These are phyloP conservation scores for Tetrahymena borealis DNA, from an alignment of 73 alveolate genomes.

Conservation along the genomic window DNA sequence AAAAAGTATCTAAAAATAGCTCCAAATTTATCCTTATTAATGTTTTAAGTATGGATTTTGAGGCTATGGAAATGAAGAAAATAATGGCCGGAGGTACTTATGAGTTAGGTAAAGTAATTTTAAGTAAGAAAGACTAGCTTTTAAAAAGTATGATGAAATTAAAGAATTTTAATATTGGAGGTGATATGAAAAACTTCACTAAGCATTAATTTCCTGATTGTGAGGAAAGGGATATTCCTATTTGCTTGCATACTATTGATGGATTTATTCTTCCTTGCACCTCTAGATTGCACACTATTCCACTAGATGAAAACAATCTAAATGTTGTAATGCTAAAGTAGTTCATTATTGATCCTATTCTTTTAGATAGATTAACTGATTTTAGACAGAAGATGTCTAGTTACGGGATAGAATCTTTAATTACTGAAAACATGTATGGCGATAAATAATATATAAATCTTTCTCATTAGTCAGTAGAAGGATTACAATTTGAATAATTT, in stretches of 20 bases:
- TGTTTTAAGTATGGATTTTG: neutral
- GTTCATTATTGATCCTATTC: neutral
- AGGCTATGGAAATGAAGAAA: neutral
- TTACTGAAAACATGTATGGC: neutral
- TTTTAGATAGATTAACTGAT: neutral
- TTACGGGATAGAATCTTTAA: neutral
- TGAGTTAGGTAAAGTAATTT: neutral
- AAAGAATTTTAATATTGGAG: neutral
- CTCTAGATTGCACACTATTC: neutral
- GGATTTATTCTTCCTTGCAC: neutral
- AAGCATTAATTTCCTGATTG: neutral
- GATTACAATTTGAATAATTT: neutral
- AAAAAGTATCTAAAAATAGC: neutral
- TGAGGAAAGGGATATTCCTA: neutral
- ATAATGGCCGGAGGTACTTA: neutral
- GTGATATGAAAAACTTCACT: neutral
- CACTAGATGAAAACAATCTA: neutral
- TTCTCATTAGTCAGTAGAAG: neutral
- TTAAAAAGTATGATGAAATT: neutral
- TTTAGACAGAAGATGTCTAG: neutral
- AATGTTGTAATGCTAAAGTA: neutral
- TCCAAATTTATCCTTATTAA: neutral
- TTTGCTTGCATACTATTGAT: neutral
- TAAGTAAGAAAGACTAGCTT: neutral
- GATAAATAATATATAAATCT: neutral